Conservation (phyloP, 306 rosid genomes). For the Quercus berberidifolia region DNA sequence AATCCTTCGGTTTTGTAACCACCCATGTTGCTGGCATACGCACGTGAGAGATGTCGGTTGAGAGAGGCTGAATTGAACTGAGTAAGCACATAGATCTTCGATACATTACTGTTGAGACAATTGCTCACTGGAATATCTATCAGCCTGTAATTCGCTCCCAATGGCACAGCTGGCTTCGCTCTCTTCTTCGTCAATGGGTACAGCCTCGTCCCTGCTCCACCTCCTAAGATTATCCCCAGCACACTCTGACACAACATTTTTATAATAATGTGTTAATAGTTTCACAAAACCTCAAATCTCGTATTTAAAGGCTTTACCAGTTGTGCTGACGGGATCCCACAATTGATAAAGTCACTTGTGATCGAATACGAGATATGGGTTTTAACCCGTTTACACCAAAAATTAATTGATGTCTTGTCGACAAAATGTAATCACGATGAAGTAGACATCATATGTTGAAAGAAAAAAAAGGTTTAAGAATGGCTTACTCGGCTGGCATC, state of each 20-base stretch:
- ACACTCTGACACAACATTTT: constrained; percentile 56
- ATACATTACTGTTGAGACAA: constrained; percentile 85
- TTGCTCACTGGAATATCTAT: constrained; percentile 98
- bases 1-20: constrained; percentile 97
- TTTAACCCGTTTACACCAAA: too few relatives aligned
- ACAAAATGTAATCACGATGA: too few relatives aligned
- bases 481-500: constrained; percentile 86
- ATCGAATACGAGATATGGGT: too few relatives aligned
- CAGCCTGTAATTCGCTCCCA: constrained; percentile 94
- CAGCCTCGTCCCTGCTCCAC: constrained; percentile 96
- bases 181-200: constrained; percentile 96
- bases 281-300: background rate
- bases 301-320: too few relatives aligned
- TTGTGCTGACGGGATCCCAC: rapidly evolving
- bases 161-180: constrained; percentile 97
- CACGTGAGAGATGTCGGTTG: constrained; percentile 95
- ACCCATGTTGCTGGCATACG: constrained; percentile 95
- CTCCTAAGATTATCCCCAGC: constrained; percentile 88
- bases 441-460: too few relatives aligned
- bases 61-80: constrained; percentile 97
- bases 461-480: too few relatives aligned
- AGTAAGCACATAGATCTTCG: constrained; percentile 95
- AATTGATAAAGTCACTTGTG: too few relatives aligned
- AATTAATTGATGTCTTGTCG: too few relatives aligned
- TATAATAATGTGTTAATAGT: too few relatives aligned